A percentile compares a stretch with the other conserved stretches of the same genome.
phyloP scores from a whole-genome alignment of 192 early-diverging fungal species.

The Coemansia sp. region DNA sequence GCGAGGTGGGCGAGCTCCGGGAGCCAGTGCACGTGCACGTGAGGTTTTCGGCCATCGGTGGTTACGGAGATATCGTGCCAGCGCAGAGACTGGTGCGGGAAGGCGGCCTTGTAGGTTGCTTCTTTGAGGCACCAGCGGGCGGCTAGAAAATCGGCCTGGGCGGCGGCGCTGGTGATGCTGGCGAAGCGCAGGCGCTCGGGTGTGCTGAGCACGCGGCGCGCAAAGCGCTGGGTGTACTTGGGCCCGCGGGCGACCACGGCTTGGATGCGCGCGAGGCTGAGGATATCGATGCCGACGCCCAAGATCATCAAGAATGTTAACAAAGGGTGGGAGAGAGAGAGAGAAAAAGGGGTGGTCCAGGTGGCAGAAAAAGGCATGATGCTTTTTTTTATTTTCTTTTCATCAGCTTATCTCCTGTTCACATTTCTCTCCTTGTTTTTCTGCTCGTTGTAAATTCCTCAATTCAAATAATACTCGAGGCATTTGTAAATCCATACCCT shows the following conservation, averaged over 20 bases:
- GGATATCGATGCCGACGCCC: conserved; percentile 77
- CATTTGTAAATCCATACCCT: background rate
- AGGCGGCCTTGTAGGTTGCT: conserved; percentile 46
- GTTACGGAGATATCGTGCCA: conserved; percentile 34
- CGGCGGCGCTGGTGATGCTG: background rate
- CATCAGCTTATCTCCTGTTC: background rate
- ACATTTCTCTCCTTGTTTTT: conserved; percentile 2
- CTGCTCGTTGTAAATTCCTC: too few relatives aligned
- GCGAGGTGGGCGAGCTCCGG: background rate
- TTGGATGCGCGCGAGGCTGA: conserved; percentile 64
- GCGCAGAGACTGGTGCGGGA: conserved; percentile 25
- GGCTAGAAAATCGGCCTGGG: conserved; percentile 24
- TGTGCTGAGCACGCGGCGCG: conserved; percentile 59
- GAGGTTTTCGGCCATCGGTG: conserved; percentile 18
- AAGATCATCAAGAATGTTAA: conserved; percentile 65
- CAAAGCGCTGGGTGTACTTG: conserved; percentile 51
- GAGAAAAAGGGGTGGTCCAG: background rate
- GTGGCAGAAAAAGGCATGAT: too few relatives aligned
- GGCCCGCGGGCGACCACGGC: conserved; percentile 53
- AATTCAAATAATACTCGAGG: too few relatives aligned
- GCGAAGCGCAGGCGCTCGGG: conserved; percentile 19
- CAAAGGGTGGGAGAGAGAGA: too few relatives aligned
- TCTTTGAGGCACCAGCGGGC: conserved; percentile 49
- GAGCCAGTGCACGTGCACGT: conserved; percentile 19
- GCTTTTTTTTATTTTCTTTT: too few relatives aligned